phyloP scores from a whole-genome alignment of 2,329 filamentous ascomycete species.

The Epichloe hybrida region DNA sequence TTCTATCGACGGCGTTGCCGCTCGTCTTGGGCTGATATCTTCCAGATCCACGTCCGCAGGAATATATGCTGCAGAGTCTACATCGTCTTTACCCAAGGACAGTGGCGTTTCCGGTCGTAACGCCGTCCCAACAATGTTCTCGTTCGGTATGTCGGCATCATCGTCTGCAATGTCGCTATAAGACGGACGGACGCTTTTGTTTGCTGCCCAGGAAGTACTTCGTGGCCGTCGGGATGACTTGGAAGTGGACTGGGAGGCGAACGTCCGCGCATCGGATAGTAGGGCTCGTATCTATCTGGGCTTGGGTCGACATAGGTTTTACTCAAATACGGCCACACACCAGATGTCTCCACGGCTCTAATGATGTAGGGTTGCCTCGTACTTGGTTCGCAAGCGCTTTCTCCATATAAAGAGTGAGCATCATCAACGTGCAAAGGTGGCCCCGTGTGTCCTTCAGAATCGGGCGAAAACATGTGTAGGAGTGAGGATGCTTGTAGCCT shows the following conservation, averaged over 20 bases:
- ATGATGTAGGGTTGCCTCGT: constrained; percentile 19
- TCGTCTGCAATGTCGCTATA: constrained; percentile 22
- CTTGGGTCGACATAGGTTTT: constrained; percentile 23
- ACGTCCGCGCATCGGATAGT: constrained; percentile 35
- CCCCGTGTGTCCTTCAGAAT: constrained; percentile 6
- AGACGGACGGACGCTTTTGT: constrained; percentile 24
- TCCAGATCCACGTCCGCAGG: background rate
- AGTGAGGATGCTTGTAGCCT: constrained; percentile 63
- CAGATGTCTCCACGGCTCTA: constrained; percentile 27
- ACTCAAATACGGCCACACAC: constrained; percentile 30
- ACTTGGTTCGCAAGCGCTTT: constrained; percentile 21
- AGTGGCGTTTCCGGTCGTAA: background rate
- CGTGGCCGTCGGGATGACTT: constrained; percentile 26
- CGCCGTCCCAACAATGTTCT: background rate
- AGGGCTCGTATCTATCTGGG: constrained; percentile 25
- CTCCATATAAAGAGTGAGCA: constrained; percentile 25
- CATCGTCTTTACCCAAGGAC: background rate
- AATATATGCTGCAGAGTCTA: background rate
- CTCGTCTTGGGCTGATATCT: constrained; percentile 3
- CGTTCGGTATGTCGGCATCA: constrained; percentile 8
- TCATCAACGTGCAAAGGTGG: constrained; percentile 28
- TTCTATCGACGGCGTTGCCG: background rate
- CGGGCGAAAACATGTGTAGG: constrained; percentile 50
- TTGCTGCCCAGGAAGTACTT: constrained; percentile 26
- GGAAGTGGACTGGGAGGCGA: constrained; percentile 40